Evolutionary conservation across 345 rosid species (phyloP), one percentile per base, ranked within the genome.

Genomic region (Hibiscus mutabilis): DNA sequence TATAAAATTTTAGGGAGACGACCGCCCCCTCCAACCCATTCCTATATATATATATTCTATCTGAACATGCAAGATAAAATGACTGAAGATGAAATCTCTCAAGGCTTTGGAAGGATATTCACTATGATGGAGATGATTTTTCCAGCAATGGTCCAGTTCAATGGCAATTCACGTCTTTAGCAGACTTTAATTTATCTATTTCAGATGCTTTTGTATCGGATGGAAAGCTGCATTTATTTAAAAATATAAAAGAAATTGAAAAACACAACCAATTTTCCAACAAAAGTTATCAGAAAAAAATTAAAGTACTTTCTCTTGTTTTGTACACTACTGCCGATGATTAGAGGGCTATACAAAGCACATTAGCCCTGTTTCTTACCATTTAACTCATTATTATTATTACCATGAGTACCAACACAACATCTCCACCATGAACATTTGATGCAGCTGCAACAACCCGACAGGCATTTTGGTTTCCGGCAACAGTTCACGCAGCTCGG

Each of bases 381-480:
- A 12, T 78, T 74, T 42, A 44, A 52, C 61, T 49, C 78, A 67
- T 70, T 25, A 37, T 55, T 21, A 9, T 49, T 76, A 67, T 76
- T 31, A 31, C 7, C 6, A 49, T 31, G 61, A 15, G 44, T 65
- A 60, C 78, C 78, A 13, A 6, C 53, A 16, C 85, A 87, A 65
- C 88, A 87, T 24, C 51, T n/a, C 85, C 88, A 82, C 33, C 47
- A 35, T 21, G 79, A 75, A 76, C 86, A 84, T 35, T 55, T 76
- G 37, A 35, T 15, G 68, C 76, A 61, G 18, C 58, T 55, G 18
- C 73, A 78, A 44, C 68, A 76, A 24, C 64, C 60, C 22, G 24
- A 33, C 22, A 14, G 73, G 77, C 89, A 89, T 55, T 76, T 83
- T 0, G 81, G 78, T 57, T 69, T 81, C 73, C 78, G 58, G 72